Percentiles rank a stretch among this genome's conserved stretches.
These are phyloP conservation scores for Cytidiella melzeri DNA, from an alignment of 768 basidiomycete genomes.

Conservation along the genomic window DNA sequence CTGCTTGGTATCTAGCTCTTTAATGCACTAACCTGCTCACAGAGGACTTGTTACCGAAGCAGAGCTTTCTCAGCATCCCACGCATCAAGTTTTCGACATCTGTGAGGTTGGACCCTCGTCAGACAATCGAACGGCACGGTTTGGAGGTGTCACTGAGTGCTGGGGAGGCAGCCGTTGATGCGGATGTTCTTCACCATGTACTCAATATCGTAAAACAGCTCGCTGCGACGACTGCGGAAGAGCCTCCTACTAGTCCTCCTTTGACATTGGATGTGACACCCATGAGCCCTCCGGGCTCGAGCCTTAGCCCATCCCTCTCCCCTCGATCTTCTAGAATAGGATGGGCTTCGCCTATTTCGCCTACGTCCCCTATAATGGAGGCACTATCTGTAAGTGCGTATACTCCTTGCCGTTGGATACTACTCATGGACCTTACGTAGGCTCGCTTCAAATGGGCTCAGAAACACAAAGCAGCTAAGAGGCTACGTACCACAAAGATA, in stretches of 20 bases:
- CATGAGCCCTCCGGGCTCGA: neutral
- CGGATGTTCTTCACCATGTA: constrained; percentile 34
- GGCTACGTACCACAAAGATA: neutral
- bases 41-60: neutral
- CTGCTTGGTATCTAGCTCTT: too few species aligned
- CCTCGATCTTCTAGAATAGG: constrained; percentile 5
- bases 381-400: constrained; percentile 34
- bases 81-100: constrained; percentile 42
- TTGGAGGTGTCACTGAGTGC: constrained; percentile 40
- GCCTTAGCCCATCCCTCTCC: constrained; percentile 2
- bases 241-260: neutral
- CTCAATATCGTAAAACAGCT: constrained; percentile 18
- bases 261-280: neutral
- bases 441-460: constrained; percentile 37
- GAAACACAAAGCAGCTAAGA: constrained; percentile 27
- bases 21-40: neutral
- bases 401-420: too few species aligned
- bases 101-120: constrained; percentile 52
- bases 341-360: constrained; percentile 21
- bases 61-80: constrained; percentile 40
- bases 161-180: constrained; percentile 40
- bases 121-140: constrained; percentile 50
- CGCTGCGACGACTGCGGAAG: neutral
- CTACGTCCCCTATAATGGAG: constrained; percentile 20
- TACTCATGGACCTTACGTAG: constrained; percentile 1